Conservation (phyloP, 306 rosid species). For the Spatholobus suberectus region DNA sequence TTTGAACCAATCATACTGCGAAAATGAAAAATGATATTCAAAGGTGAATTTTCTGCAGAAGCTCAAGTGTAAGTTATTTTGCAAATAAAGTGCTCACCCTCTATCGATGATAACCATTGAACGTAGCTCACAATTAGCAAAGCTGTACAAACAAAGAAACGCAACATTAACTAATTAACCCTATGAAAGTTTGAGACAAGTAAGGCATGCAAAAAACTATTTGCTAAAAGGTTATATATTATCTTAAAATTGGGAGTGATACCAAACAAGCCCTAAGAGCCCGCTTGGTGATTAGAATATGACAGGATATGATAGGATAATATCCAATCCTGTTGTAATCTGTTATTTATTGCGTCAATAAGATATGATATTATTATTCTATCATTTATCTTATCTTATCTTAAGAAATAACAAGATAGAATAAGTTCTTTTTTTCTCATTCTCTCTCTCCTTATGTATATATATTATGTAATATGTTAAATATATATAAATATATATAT, state of each 20-base stretch:
- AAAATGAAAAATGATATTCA: background rate
- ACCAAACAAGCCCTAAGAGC: no score
- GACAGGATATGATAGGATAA: no score
- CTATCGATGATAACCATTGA: slow-evolving; percentile 77
- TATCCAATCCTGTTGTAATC: no score
- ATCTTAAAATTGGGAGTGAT: background rate
- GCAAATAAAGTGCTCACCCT: slow-evolving; percentile 59
- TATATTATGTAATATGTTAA: no score
- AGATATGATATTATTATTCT: no score
- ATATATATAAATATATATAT: no score
- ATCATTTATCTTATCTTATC: no score
- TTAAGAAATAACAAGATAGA: no score
- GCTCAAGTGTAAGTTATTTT: slow-evolving; percentile 10
- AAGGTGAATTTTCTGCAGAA: slow-evolving; percentile 9
- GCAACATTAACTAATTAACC: slow-evolving; percentile 15
- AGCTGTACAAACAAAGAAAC: slow-evolving; percentile 57
- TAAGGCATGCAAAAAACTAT: background rate
- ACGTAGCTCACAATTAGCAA: slow-evolving; percentile 90
- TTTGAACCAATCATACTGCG: slow-evolving; percentile 73
- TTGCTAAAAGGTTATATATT: background rate
- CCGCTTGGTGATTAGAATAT: no score
- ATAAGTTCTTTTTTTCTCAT: no score
- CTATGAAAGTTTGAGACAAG: background rate
- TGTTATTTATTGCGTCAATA: no score
- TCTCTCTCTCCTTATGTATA: no score